A percentile compares a stretch with the other conserved stretches of the same genome.
phyloP scores from a whole-genome alignment of 2,329 filamentous ascomycete species.

The Trichoderma sp. region DNA sequence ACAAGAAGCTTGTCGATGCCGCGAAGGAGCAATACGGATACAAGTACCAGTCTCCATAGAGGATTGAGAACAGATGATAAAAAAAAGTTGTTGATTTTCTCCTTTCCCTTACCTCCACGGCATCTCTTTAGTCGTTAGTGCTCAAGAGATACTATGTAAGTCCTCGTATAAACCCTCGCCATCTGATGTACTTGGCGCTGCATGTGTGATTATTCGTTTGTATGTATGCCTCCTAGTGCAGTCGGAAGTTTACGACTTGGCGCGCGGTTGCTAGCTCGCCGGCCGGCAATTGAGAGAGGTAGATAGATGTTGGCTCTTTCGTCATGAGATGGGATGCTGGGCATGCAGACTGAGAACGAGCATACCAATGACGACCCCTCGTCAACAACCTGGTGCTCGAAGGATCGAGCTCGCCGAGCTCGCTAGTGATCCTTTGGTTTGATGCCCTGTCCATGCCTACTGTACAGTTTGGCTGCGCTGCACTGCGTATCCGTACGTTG shows the following conservation, averaged over 20 bases:
- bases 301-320: not conserved
- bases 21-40: slow-evolving; percentile 51
- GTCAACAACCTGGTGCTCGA: not conserved
- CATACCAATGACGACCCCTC: no score
- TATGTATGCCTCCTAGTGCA: not conserved
- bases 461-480: no score
- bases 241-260: not conserved
- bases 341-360: not conserved
- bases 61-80: not conserved
- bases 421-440: not conserved
- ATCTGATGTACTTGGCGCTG: not conserved
- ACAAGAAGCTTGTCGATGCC: slow-evolving; percentile 37
- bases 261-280: not conserved
- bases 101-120: not conserved
- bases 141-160: not conserved
- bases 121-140: no score
- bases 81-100: not conserved
- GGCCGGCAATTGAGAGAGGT: not conserved
- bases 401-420: not conserved
- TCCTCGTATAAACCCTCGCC: not conserved
- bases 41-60: slow-evolving; percentile 47
- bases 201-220: not conserved
- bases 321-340: not conserved
- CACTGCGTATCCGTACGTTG: not conserved
- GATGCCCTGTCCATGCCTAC: not conserved